Base-by-base conservation (phyloP, 75 land plant species). In the Azolla pinnata region DNA sequence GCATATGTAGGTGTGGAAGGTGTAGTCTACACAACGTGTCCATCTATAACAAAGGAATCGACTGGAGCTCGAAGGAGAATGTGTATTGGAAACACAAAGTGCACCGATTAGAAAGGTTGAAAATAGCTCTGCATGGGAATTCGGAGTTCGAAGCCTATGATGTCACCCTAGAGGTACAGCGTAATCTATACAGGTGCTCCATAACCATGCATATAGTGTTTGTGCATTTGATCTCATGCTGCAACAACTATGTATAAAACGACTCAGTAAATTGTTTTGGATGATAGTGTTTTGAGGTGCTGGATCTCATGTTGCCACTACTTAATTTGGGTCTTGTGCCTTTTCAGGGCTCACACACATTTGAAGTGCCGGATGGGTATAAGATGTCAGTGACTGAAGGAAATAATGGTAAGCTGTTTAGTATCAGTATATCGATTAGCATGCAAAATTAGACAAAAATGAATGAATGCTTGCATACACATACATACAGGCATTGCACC, bases 81-180 rank as follows among this genome's bases (percentile, higher is more conserved):
- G 63, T 82, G 9, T 91, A 80, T 48, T 91, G 93, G 97, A 81
- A 87, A 73, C 81, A 87, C 59, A 82, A 87, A 63, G 80, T 91
- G 50, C 40, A 71, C 2, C 74, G 97, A 53, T 64, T 73, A 10
- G 88, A 91, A 61, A 50, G 66, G 19, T 28, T 80, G 26, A 77
- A 76, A 61, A 62, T 91, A 31, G 62, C 82, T 10, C 71, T 91
- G 33, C 74, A 84, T 67, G 93, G 88, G 44, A 77, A 82, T 78
- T 86, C 93, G 33, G 97, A 91, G 54, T 91, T 91, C 71, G 93
- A 87, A 52, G 97, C 97, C 12, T 61, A 19, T 4, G 73, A 84
- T 72, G 93, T 91, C 1, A 53, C 42, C 30, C n/a, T 91, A n/a
- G 62, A 87, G 93, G 93, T 87, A 44, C n/a, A n/a, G 17, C 27